A percentile compares a stretch with the other conserved stretches of the same genome.
These are phyloP conservation scores for Cladosporium sp. DNA, from an alignment of 2,329 filamentous ascomycete species.

Conservation along the genomic window DNA sequence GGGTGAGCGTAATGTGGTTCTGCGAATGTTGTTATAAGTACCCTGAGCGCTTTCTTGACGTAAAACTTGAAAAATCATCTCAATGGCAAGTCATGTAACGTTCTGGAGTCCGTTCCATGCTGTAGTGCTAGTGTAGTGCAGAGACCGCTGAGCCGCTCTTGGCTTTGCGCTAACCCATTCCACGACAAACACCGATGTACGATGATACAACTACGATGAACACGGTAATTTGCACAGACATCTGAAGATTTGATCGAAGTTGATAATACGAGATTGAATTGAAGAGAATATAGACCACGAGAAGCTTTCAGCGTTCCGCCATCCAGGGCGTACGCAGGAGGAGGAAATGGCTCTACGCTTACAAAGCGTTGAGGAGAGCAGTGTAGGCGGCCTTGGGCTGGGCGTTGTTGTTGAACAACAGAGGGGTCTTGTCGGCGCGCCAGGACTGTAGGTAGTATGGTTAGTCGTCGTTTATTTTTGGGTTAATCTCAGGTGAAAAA, in stretches of 20 bases:
- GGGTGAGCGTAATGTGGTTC: neutral
- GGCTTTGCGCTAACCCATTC: too few relatives aligned
- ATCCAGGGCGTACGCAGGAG: neutral
- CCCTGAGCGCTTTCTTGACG: too few relatives aligned
- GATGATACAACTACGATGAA: neutral
- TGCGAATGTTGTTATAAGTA: neutral
- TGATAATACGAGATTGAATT: neutral
- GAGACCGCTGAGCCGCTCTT: too few relatives aligned
- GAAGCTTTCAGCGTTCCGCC: neutral
- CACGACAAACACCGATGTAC: neutral
- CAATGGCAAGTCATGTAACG: too few relatives aligned
- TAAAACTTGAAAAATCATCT: too few relatives aligned
- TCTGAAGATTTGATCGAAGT: neutral
- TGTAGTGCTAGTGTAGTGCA: neutral
- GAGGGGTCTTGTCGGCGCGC: constrained; percentile 39
- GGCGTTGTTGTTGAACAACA: constrained; percentile 46
- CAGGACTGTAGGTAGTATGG: constrained; percentile 39
- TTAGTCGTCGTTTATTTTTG: neutral
- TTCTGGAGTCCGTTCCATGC: too few relatives aligned
- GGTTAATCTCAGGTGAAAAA: neutral
- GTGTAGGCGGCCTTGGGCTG: constrained; percentile 46
- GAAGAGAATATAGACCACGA: neutral
- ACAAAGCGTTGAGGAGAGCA: constrained; percentile 27
- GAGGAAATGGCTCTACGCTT: neutral
- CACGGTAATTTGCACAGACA: neutral